Base-by-base conservation (phyloP, 345 rosid genomes). In the Eucalyptus urophylla region DNA sequence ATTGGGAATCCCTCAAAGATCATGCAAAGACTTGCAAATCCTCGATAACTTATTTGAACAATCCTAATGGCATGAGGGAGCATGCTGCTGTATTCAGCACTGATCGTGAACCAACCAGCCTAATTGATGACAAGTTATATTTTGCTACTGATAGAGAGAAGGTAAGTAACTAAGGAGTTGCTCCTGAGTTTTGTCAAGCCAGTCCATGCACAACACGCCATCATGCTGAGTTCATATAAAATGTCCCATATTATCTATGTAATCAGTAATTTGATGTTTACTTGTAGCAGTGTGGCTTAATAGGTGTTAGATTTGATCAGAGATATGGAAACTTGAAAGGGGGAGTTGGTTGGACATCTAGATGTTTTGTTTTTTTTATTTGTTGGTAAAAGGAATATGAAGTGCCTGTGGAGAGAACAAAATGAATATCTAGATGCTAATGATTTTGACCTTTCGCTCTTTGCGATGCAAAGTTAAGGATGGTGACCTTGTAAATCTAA, bases 11-110 rank as follows among this genome's bases (percentile, higher is more conserved):
- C 15, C 67, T 58, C 29, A 12, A 0, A 25, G 2, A 0, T 25
- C 67, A 58, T 25, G 67, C 67, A 58, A 58, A 0, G 67, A 3
- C 2, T 3, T 58, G 67, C 15, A 3, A 1, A 58, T 11, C 1
- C 54, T 17, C 0, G 65, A 1, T 0, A 58, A 27, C 29, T 58
- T 0, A 1, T 58, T 3, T 1, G n/a, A 0, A 58, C 2, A 11
- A 58, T 58, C 13, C n/a, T 58, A 27, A 58, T 58, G 67, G 4
- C 67, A 25, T 11, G 67, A 58, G 67, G n/a, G 13, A 11, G 67
- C 2, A 3, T 25, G 67, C 14, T 58, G n/a, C 67, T 58, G 67
- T 0, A 25, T 58, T 58, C n/a, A 58, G 14, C 67, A 5, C 27
- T 58, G 67, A 58, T 58, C 14, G 0, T 25, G 0, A 58, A 58